Percentiles rank a stretch among this genome's conserved stretches.
phyloP scores from a whole-genome alignment of 148 eudicot species.

The Gaultheria prostrata region DNA sequence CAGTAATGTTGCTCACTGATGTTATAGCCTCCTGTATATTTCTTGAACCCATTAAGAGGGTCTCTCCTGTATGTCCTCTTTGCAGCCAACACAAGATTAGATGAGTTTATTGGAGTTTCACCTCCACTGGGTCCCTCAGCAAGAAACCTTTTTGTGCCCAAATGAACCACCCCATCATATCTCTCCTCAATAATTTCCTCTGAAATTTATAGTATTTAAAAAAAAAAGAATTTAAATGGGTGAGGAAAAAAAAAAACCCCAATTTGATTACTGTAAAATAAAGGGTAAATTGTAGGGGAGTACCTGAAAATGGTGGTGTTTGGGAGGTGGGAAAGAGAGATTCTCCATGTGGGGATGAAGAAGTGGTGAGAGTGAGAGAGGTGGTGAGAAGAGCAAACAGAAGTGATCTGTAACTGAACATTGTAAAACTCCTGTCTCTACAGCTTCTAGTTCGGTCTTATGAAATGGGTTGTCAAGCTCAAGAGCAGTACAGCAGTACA shows the following conservation, averaged over 20 bases:
- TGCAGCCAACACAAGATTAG: conserved; percentile 53
- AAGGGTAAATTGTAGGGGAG: not conserved
- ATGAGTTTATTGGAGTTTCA: conserved; percentile 27
- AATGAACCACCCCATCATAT: conserved; percentile 7
- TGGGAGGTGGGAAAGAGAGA: conserved; percentile 14
- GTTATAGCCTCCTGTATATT: conserved; percentile 56
- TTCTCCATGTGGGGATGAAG: conserved; percentile 12
- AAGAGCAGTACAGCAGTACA: not conserved
- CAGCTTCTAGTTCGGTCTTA: not conserved
- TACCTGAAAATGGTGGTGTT: conserved; percentile 18
- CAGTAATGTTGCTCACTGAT: conserved; percentile 59
- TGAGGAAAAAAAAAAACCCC: not conserved
- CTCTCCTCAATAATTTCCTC: conserved; percentile 15
- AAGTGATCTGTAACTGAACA: conserved; percentile 9
- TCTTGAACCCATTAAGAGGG: conserved; percentile 45
- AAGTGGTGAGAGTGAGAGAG: not conserved
- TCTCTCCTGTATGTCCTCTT: conserved; percentile 53
- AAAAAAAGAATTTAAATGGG: not conserved
- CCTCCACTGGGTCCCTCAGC: conserved; percentile 25
- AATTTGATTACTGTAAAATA: not conserved
- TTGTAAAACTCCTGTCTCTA: not conserved
- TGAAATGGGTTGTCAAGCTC: not conserved
- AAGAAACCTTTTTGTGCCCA: conserved; percentile 29
- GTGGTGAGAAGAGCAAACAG: conserved; percentile 9
- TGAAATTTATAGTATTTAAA: conserved; percentile 11